These are phyloP conservation scores for Apophysomyces ossiformis DNA, from an alignment of 371 early-diverging fungal genomes.

Conservation along the genomic window DNA sequence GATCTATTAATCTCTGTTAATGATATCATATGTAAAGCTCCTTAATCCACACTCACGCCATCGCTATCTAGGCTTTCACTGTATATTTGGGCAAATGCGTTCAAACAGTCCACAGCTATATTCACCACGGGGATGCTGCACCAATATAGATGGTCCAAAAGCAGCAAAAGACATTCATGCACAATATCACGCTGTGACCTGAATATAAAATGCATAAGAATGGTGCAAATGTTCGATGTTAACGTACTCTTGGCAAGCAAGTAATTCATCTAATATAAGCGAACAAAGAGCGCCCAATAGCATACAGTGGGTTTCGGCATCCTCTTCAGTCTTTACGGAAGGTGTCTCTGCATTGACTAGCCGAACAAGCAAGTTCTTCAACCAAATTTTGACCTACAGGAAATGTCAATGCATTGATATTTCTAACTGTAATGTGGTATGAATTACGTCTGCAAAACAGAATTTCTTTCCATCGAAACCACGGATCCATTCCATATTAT, in stretches of 20 bases:
- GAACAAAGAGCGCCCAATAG: conserved; percentile 57
- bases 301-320: conserved; percentile 60
- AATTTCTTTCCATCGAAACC: conserved; percentile 22
- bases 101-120: conserved; percentile 72
- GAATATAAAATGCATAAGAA: not conserved
- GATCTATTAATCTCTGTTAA: conserved; percentile 32
- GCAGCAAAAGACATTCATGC: conserved; percentile 60
- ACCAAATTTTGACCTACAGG: conserved; percentile 45
- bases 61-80: conserved; percentile 58
- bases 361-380: conserved; percentile 55
- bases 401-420: not conserved
- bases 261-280: conserved; percentile 62
- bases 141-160: conserved; percentile 76
- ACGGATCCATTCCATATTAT: conserved; percentile 28
- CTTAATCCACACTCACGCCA: conserved; percentile 45
- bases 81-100: conserved; percentile 66
- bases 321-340: conserved; percentile 31
- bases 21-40: not conserved
- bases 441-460: conserved; percentile 33
- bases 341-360: conserved; percentile 43
- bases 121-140: conserved; percentile 63
- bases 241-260: conserved; percentile 32
- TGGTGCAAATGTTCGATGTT: not conserved
- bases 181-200: conserved; percentile 53
- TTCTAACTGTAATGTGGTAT: not conserved